Conservation (phyloP, 2,329 filamentous ascomycete species). For the Alternaria postmessia region DNA sequence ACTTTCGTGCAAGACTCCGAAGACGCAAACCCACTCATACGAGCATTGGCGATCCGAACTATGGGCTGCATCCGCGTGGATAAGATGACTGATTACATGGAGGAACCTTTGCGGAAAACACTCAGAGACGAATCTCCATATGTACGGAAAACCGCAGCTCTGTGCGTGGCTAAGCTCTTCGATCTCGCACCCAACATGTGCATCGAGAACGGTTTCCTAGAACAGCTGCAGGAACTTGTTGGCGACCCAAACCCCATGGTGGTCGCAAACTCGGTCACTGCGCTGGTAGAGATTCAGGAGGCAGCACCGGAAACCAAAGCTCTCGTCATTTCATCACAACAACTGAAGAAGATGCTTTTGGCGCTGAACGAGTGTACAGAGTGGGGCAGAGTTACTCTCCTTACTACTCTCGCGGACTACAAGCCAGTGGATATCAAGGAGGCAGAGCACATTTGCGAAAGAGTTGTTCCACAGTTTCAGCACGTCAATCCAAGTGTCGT, state of each 20-base stretch:
- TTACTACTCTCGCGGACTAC: constrained; percentile 90
- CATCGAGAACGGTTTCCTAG: constrained; percentile 94
- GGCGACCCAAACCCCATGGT: constrained; percentile 99
- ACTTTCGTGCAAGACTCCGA: constrained; percentile 99
- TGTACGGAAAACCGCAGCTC: constrained; percentile 96
- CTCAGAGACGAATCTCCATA: constrained; percentile 97
- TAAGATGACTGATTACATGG: constrained; percentile 99
- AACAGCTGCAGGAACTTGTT: constrained; percentile 92
- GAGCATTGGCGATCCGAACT: constrained; percentile 93
- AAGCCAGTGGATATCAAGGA: constrained; percentile 88
- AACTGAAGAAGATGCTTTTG: constrained; percentile 94
- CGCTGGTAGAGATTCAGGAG: constrained; percentile 89
- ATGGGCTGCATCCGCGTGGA: constrained; percentile 99
- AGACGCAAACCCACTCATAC: constrained; percentile 94
- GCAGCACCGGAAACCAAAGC: constrained; percentile 90
- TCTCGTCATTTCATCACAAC: constrained; percentile 80
- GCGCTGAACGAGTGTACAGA: constrained; percentile 98
- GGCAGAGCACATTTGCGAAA: constrained; percentile 96
- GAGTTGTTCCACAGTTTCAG: constrained; percentile 95
- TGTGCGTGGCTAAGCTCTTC: constrained; percentile 97
- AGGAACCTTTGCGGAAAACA: constrained; percentile 95
- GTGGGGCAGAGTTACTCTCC: constrained; percentile 94
- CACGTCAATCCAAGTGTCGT: constrained; percentile 98
- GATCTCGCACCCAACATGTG: constrained; percentile 93
- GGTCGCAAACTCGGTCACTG: constrained; percentile 95